Conservation (phyloP, 2,329 filamentous ascomycete species). For the Rosellinia necatrix region DNA sequence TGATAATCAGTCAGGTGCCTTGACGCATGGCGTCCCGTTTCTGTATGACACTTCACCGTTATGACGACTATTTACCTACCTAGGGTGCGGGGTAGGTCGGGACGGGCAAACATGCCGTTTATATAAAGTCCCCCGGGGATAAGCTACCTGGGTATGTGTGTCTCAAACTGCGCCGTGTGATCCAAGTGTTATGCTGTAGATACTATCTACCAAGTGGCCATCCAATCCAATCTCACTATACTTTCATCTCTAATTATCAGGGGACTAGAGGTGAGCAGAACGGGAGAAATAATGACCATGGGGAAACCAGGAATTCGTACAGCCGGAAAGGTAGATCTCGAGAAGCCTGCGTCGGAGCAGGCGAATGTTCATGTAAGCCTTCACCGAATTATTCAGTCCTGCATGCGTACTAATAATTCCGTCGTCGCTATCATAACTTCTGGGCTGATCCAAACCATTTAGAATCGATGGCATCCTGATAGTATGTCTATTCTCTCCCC, state of each 20-base stretch:
- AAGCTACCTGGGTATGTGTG: no score
- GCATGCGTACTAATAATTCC: background rate
- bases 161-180: background rate
- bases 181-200: background rate
- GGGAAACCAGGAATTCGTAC: slow-evolving; percentile 64
- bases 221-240: no score
- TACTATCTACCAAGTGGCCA: no score
- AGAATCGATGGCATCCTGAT: slow-evolving; percentile 92
- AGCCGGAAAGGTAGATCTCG: slow-evolving; percentile 72
- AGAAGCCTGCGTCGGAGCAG: slow-evolving; percentile 73
- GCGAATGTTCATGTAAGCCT: slow-evolving; percentile 68
- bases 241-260: background rate
- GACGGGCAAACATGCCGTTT: background rate
- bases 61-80: background rate
- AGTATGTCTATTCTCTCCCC: slow-evolving; percentile 53
- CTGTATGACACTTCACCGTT: background rate
- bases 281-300: slow-evolving; percentile 37
- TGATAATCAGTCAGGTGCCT: background rate
- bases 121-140: slow-evolving; percentile 3
- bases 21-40: slow-evolving; percentile 3
- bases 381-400: background rate
- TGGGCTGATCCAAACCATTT: background rate
- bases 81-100: slow-evolving; percentile 33
- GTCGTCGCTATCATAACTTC: background rate
- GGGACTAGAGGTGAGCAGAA: no score